Percentiles rank a stretch among this genome's conserved stretches.
phyloP scores from a whole-genome alignment of 441 rosid species.

The Syzygium malaccense region DNA sequence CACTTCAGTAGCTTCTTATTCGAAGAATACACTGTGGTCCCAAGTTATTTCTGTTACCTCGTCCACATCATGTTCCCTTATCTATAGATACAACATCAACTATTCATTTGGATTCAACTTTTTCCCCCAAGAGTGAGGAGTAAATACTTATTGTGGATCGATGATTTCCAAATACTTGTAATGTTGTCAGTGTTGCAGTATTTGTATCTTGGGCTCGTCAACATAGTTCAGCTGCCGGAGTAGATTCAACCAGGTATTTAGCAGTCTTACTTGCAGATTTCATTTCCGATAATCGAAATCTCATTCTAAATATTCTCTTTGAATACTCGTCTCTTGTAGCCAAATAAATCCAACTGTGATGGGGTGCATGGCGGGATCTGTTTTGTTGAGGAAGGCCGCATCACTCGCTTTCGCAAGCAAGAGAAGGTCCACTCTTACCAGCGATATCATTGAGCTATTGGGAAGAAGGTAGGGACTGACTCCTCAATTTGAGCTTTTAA shows the following conservation, averaged over 20 bases:
- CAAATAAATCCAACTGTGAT: constrained; percentile 46
- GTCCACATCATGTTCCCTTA: background rate
- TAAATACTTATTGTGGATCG: background rate
- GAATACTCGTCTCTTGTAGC: constrained; percentile 13
- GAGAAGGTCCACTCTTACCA: constrained; percentile 80
- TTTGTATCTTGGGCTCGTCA: constrained; percentile 81
- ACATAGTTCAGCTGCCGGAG: constrained; percentile 19
- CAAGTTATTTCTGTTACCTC: background rate
- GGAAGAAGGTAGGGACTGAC: constrained; percentile 53
- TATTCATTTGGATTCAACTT: background rate
- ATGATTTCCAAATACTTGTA: background rate
- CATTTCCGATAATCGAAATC: background rate
- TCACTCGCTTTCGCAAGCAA: constrained; percentile 53
- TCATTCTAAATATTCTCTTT: background rate
- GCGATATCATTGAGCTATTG: constrained; percentile 65
- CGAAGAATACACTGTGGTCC: background rate
- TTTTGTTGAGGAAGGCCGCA: constrained; percentile 80
- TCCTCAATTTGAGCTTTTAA: background rate
- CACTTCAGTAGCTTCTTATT: background rate
- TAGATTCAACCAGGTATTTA: constrained; percentile 34
- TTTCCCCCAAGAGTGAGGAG: background rate
- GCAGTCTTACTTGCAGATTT: background rate
- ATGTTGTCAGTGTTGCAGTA: constrained; percentile 66
- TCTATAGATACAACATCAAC: background rate
- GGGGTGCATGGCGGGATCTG: constrained; percentile 86